phyloP scores from a whole-genome alignment of 352 stramenopile genomes.

The Lagenidium giganteum region DNA sequence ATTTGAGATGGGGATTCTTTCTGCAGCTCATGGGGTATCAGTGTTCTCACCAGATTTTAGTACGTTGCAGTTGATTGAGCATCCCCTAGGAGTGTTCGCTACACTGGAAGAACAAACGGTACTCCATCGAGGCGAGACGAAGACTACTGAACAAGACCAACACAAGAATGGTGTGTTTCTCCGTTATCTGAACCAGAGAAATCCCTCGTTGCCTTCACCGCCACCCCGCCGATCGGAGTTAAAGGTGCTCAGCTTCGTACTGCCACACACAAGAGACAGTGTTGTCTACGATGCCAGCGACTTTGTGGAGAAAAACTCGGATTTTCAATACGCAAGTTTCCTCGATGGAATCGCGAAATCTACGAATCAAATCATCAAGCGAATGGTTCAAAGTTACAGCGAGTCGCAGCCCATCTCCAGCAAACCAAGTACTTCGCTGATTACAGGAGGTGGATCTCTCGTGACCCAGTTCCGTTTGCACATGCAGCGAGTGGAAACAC shows the following conservation, averaged over 20 bases:
- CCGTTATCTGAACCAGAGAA: conserved; percentile 57
- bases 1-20: too few relatives aligned
- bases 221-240: conserved; percentile 15
- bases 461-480: conserved; percentile 14
- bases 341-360: conserved; percentile 27
- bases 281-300: conserved; percentile 55
- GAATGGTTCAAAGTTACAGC: conserved; percentile 18
- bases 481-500: conserved; percentile 7
- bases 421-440: background rate
- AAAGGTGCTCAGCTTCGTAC: conserved; percentile 29
- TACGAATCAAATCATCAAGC: conserved; percentile 15
- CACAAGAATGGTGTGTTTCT: conserved; percentile 70
- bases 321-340: conserved; percentile 38
- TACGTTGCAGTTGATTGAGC: conserved; percentile 25
- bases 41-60: background rate
- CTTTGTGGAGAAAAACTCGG: conserved; percentile 70
- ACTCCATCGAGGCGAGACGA: conserved; percentile 51
- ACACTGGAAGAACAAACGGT: conserved; percentile 67
- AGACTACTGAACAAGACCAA: conserved; percentile 33
- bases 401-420: conserved; percentile 1
- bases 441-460: conserved; percentile 5
- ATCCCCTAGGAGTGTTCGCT: conserved; percentile 49
- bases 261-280: conserved; percentile 39
- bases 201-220: conserved; percentile 16
- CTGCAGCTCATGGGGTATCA: background rate